A percentile compares a stretch with the other conserved stretches of the same genome.
phyloP scores from a whole-genome alignment of 176 grass and related monocot genomes.

The Panicum miliaceum region DNA sequence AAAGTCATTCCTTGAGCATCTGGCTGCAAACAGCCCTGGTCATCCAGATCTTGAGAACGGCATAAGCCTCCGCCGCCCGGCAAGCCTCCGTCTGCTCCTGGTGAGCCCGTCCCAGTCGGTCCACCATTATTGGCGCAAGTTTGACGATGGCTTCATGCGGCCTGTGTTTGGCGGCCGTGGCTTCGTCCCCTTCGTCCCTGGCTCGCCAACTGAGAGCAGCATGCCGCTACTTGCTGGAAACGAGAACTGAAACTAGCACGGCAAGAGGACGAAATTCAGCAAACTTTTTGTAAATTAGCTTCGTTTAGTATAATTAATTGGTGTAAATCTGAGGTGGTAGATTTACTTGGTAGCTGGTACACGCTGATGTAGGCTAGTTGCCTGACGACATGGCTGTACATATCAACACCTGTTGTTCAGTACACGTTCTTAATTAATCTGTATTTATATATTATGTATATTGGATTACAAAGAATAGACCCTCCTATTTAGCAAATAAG shows the following conservation, averaged over 20 bases:
- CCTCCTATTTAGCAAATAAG: constrained; percentile 15
- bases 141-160: constrained; percentile 81
- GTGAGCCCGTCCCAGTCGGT: constrained; percentile 63
- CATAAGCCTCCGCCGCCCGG: constrained; percentile 50
- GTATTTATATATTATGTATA: not conserved
- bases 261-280: not conserved
- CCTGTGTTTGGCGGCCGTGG: constrained; percentile 84
- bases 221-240: constrained; percentile 35
- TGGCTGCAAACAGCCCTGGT: constrained; percentile 35
- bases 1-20: constrained; percentile 67
- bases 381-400: constrained; percentile 17
- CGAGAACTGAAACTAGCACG: not conserved
- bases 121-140: constrained; percentile 90
- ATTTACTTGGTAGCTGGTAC: constrained; percentile 9
- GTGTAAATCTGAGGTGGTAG: constrained; percentile 37
- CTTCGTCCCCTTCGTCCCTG: constrained; percentile 70
- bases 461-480: not conserved
- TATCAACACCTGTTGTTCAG: not conserved
- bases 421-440: not conserved
- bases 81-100: constrained; percentile 74
- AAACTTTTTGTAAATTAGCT: constrained; percentile 52
- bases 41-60: constrained; percentile 38
- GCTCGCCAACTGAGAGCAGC: constrained; percentile 67
- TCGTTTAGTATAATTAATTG: not conserved
- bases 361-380: constrained; percentile 13